phyloP scores from a whole-genome alignment of 2,329 filamentous ascomycete genomes.

The Spiromastix sp. region DNA sequence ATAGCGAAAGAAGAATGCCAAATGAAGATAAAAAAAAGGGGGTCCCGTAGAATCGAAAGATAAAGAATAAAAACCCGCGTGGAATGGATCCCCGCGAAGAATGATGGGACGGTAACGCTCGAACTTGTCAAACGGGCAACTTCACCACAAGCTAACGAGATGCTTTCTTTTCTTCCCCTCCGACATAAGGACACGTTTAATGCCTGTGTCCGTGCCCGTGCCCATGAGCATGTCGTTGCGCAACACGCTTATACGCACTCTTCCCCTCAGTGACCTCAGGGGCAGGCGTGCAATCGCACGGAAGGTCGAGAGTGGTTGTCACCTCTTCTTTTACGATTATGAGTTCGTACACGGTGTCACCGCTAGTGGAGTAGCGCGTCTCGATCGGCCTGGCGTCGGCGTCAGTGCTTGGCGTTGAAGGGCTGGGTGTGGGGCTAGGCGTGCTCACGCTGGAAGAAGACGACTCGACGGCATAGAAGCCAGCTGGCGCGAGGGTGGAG shows the following conservation, averaged over 20 bases:
- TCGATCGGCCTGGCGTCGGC: conserved; percentile 2
- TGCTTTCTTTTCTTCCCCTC: too few relatives aligned
- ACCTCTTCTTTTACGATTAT: conserved; percentile 7
- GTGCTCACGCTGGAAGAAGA: too few relatives aligned
- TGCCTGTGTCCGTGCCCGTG: conserved; percentile 8
- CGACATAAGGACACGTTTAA: not conserved
- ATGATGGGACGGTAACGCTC: too few relatives aligned
- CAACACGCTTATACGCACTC: not conserved
- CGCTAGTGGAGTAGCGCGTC: conserved; percentile 9
- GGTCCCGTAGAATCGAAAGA: too few relatives aligned
- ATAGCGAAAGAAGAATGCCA: too few relatives aligned
- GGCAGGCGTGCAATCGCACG: conserved; percentile 3
- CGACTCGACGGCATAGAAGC: conserved; percentile 1
- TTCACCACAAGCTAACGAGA: too few relatives aligned
- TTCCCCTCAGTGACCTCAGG: not conserved
- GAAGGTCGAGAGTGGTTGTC: conserved; percentile 7
- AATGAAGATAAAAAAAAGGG: too few relatives aligned
- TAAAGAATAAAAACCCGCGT: too few relatives aligned
- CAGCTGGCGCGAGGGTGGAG: not conserved
- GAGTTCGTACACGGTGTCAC: conserved; percentile 9
- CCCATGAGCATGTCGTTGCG: conserved; percentile 5
- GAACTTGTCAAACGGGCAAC: too few relatives aligned
- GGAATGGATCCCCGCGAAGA: too few relatives aligned
- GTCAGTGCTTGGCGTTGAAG: conserved; percentile 1
- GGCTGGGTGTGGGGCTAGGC: too few relatives aligned